Percentiles rank a stretch among this genome's conserved stretches.
Evolutionary conservation across 345 rosid species (phyloP).

Genomic region (Excoecaria agallocha): DNA sequence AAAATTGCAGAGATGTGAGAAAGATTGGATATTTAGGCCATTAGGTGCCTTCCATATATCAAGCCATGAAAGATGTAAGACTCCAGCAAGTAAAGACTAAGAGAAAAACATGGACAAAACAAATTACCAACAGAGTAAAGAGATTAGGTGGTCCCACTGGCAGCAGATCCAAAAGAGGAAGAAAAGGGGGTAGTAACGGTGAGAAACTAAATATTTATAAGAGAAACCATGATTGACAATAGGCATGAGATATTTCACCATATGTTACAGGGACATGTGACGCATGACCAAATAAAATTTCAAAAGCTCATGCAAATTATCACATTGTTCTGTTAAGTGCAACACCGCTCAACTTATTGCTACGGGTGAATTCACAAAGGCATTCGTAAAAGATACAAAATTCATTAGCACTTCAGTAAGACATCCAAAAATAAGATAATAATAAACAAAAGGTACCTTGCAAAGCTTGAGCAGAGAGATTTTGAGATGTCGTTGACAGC

Average conservation of each 20-base stretch:
- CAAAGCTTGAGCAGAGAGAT: conserved; percentile 36
- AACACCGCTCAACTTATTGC: background rate
- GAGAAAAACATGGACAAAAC: too few relatives aligned
- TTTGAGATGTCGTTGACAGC: conserved; percentile 33
- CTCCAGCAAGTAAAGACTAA: too few relatives aligned
- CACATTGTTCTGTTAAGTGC: background rate
- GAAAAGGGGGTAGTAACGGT: background rate
- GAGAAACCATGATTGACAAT: background rate
- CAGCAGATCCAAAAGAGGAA: background rate
- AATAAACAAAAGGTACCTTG: conserved; percentile 30
- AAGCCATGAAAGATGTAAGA: background rate
- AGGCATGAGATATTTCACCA: conserved; percentile 3
- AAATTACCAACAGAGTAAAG: too few relatives aligned
- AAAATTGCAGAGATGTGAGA: background rate
- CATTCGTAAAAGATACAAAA: background rate
- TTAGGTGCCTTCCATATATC: background rate
- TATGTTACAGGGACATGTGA: too few relatives aligned
- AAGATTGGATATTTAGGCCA: background rate
- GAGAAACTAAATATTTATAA: background rate
- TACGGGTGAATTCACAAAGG: background rate
- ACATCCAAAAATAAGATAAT: background rate
- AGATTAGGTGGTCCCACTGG: background rate
- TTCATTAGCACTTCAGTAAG: too few relatives aligned
- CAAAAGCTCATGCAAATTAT: background rate
- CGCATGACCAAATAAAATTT: background rate